These are phyloP conservation scores for Populus hybrid DNA, from an alignment of 441 rosid genomes.

Conservation along the genomic window DNA sequence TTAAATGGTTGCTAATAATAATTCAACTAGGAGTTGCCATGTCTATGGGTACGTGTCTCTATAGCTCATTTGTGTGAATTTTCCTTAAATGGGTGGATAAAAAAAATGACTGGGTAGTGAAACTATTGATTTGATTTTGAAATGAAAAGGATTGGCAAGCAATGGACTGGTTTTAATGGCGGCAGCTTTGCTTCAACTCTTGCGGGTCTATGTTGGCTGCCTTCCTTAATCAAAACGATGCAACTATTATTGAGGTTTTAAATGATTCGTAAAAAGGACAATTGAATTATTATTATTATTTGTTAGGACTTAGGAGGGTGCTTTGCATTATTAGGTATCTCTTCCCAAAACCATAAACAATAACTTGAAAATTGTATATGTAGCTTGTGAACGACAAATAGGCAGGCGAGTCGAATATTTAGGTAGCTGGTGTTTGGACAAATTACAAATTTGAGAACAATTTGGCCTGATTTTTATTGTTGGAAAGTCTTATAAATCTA, in stretches of 20 bases:
- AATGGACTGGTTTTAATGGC: background rate
- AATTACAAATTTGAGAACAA: background rate
- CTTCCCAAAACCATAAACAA: too few relatives aligned
- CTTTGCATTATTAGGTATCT: too few relatives aligned
- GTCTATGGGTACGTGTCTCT: background rate
- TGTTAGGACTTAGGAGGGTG: too few relatives aligned
- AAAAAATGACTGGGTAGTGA: background rate
- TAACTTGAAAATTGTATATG: background rate
- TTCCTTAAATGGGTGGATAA: background rate
- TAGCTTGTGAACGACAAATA: background rate
- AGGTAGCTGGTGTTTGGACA: background rate
- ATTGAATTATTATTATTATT: too few relatives aligned
- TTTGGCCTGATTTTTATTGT: background rate
- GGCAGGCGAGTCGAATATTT: background rate
- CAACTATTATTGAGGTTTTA: background rate
- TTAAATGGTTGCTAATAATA: background rate
- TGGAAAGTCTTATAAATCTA: background rate
- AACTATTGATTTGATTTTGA: background rate
- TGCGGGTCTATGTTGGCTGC: background rate
- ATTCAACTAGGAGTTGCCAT: background rate
- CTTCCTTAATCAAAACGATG: background rate
- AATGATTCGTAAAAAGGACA: background rate
- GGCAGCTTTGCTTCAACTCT: background rate
- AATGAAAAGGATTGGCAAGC: background rate
- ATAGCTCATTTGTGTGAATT: background rate